Conservation (phyloP, 495 filamentous ascomycete species). For the Penicillium chermesinum region DNA sequence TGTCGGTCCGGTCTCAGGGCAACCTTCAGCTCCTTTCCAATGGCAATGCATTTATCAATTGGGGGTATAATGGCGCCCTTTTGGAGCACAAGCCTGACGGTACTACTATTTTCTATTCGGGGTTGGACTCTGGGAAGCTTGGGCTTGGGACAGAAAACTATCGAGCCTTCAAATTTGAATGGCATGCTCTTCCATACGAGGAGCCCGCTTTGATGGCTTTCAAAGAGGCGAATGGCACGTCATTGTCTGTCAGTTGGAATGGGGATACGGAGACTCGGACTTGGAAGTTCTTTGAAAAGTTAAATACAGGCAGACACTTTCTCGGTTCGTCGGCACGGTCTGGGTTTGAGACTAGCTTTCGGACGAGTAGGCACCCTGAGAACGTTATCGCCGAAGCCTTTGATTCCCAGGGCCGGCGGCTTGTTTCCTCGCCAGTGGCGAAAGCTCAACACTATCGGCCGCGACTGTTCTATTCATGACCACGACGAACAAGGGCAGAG, state of each 20-base stretch:
- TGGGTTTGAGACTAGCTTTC: slow-evolving; percentile 22
- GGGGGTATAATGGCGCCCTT: slow-evolving; percentile 43
- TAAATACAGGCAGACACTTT: slow-evolving; percentile 4
- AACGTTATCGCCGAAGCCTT: slow-evolving; percentile 10
- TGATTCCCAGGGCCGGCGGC: slow-evolving; percentile 1
- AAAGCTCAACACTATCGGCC: slow-evolving; percentile 5
- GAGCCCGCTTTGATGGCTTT: slow-evolving; percentile 21
- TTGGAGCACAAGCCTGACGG: slow-evolving; percentile 42
- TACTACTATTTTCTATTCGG: slow-evolving; percentile 35
- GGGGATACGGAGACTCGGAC: slow-evolving; percentile 26
- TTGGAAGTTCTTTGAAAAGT: slow-evolving; percentile 23
- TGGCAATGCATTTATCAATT: slow-evolving; percentile 47
- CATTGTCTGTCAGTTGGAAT: slow-evolving; percentile 29
- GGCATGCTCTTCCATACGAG: slow-evolving; percentile 14
- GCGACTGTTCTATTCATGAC: slow-evolving; percentile 1
- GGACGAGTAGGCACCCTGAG: neutral
- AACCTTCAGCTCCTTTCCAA: slow-evolving; percentile 47
- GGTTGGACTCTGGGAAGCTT: slow-evolving; percentile 11
- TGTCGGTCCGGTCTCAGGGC: slow-evolving; percentile 46
- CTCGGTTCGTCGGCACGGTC: slow-evolving; percentile 15
- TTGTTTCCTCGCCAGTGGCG: slow-evolving; percentile 7
- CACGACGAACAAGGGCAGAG: too few species aligned
- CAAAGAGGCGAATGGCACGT: slow-evolving; percentile 13
- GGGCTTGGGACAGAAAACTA: slow-evolving; percentile 16
- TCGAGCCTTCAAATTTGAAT: slow-evolving; percentile 17